Evolutionary conservation across 495 filamentous ascomycete genomes (phyloP), one percentile per base, ranked within the genome.

Genomic region (Margaritispora aquatica): DNA sequence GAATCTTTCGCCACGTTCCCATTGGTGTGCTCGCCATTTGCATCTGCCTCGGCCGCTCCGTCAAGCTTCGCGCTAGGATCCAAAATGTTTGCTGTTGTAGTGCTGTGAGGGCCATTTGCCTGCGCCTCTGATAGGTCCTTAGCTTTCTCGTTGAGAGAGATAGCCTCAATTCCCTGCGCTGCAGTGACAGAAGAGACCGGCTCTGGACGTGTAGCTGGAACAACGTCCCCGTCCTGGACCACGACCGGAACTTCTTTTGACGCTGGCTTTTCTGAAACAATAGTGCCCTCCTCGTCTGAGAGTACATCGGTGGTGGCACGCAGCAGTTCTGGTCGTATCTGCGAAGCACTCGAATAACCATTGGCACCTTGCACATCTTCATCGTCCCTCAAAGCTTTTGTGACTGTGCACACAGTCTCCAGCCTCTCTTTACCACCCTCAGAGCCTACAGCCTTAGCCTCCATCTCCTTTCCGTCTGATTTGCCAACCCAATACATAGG

Each of bases 401-500:
- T 72, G 15, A 83, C 63, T 10, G 71, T 74, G 51, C 79, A 77
- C 7, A 83, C 71, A 20, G 62, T 59, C 55, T 74, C 72, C 26
- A 46, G 58, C 48, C 76, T 69, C 58, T 74, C 59, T 53, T 68
- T 62, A 1, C 66, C 70, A 10, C 57, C 50, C n/a, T 67, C 62
- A 11, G 63, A 73, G 0, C 80, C 80, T 0, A 77, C 72, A 1
- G 77, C 76, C 4, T 80, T 34, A 52, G 74, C 77, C 54, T 77
- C 73, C 7, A 80, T 54, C 38, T 68, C 57, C 29, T 68, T 67
- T 9, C 71, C 47, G 26, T 66, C 66, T 15, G 71, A 75, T 31
- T 66, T 75, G 19, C 78, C 73, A 23, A 64, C 55, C 80, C 80
- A 83, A 53, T 76, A 74, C 63, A 77, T 61, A 7, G 80, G 79